phyloP scores from a whole-genome alignment of 768 basidiomycete genomes.

The Leccinum fibrillosum region DNA sequence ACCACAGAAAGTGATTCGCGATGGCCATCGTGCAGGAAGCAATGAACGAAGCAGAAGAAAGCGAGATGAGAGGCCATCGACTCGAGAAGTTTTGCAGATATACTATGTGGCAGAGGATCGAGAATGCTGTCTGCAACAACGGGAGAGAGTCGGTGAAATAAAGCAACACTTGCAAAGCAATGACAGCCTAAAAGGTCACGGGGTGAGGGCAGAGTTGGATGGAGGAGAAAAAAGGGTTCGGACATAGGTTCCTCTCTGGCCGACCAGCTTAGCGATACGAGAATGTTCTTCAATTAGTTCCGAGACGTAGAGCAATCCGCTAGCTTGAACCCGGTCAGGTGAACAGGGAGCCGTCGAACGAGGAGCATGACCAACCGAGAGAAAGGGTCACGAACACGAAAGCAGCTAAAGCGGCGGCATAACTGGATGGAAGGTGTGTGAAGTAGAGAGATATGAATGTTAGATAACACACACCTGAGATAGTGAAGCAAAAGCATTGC shows the following conservation, averaged over 20 bases:
- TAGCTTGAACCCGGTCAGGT: conserved; percentile 51
- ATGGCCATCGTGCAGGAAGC: conserved; percentile 84
- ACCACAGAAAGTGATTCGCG: conserved; percentile 92
- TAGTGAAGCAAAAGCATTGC: conserved; percentile 51
- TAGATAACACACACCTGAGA: conserved; percentile 47
- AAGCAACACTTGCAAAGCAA: conserved; percentile 71
- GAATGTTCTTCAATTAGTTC: conserved; percentile 96
- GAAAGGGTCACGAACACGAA: conserved; percentile 92
- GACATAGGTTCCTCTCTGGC: conserved; percentile 87
- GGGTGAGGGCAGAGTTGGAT: conserved; percentile 1
- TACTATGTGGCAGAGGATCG: conserved; percentile 77
- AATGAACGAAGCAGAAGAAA: conserved; percentile 81
- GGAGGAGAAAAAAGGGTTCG: conserved; percentile 29
- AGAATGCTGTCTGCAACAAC: conserved; percentile 68
- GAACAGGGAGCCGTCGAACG: background rate
- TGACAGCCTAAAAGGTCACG: conserved; percentile 57
- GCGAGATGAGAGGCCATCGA: conserved; percentile 90
- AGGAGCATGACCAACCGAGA: conserved; percentile 56
- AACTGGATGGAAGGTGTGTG: conserved; percentile 44
- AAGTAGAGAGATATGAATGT: background rate
- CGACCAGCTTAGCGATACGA: conserved; percentile 72
- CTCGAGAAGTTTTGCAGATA: conserved; percentile 92
- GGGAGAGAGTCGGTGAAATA: conserved; percentile 83
- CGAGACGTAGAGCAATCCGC: conserved; percentile 89
- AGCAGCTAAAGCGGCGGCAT: conserved; percentile 69